Percentiles rank a stretch among this genome's conserved stretches.
Conservation (phyloP, 2,329 filamentous ascomycete genomes). For the Xylaria sp. region DNA sequence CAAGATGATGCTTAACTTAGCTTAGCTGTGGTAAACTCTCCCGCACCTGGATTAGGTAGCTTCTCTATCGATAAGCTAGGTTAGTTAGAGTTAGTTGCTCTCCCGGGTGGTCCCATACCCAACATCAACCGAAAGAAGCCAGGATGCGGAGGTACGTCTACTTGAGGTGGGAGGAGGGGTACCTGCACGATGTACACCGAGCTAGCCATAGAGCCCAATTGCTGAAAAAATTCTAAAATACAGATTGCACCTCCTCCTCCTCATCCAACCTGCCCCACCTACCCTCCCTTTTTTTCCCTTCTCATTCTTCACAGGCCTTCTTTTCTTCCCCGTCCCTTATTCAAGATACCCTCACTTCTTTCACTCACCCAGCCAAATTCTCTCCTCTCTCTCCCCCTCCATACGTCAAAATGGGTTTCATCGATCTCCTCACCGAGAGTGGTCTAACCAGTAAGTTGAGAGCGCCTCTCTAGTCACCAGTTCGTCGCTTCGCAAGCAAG, state of each 20-base stretch:
- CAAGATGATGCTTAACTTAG: slow-evolving; percentile 34
- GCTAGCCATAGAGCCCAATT: slow-evolving; percentile 14
- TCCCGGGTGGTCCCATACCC: too few species aligned
- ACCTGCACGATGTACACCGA: slow-evolving; percentile 21
- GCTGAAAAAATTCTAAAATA: slow-evolving; percentile 46
- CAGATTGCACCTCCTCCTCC: slow-evolving; percentile 43
- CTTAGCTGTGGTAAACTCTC: background rate
- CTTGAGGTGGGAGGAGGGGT: background rate
- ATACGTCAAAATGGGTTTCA: slow-evolving; percentile 66
- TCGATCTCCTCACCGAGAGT: slow-evolving; percentile 67
- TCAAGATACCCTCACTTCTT: slow-evolving; percentile 48
- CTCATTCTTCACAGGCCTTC: slow-evolving; percentile 44
- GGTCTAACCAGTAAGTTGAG: slow-evolving; percentile 62
- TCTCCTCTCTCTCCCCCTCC: slow-evolving; percentile 37
- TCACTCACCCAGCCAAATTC: slow-evolving; percentile 35
- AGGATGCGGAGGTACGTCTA: background rate
- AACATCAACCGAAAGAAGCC: slow-evolving; percentile 4
- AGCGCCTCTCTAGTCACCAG: slow-evolving; percentile 24
- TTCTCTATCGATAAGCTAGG: background rate
- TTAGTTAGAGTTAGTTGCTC: background rate
- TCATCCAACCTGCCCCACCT: slow-evolving; percentile 47
- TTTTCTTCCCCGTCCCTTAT: slow-evolving; percentile 41
- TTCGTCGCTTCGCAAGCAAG: slow-evolving; percentile 9
- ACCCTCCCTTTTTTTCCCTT: slow-evolving; percentile 42
- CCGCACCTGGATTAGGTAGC: background rate